These are phyloP conservation scores for Botrytis tulipae DNA, from an alignment of 2,329 filamentous ascomycete species.

Conservation along the genomic window DNA sequence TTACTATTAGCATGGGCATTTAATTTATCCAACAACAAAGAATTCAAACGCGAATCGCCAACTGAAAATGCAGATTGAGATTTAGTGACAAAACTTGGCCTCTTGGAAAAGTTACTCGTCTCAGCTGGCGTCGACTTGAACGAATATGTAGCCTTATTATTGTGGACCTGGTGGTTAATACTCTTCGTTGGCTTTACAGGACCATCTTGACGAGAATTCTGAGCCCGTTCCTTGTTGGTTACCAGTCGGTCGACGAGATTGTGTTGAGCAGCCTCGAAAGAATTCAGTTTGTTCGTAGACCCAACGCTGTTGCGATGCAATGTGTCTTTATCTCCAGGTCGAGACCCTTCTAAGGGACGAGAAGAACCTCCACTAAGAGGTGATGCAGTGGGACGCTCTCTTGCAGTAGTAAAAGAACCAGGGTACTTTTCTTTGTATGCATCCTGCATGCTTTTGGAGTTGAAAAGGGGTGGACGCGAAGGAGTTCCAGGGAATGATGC, in stretches of 20 bases:
- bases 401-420: conserved; percentile 18
- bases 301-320: background rate
- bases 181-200: conserved; percentile 3
- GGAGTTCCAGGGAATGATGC: conserved; percentile 17
- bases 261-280: conserved; percentile 32
- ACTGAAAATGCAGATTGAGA: conserved; percentile 21
- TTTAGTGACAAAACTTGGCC: conserved; percentile 21
- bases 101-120: conserved; percentile 27
- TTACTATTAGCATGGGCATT: conserved; percentile 29
- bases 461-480: background rate
- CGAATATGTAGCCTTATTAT: conserved; percentile 15
- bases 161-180: background rate
- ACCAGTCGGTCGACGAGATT: conserved; percentile 31
- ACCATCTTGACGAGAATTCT: conserved; percentile 7
- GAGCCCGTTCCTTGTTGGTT: conserved; percentile 26
- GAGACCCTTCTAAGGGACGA: conserved; percentile 29
- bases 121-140: conserved; percentile 20
- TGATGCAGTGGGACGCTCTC: conserved; percentile 20
- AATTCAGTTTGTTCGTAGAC: conserved; percentile 25
- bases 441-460: conserved; percentile 17
- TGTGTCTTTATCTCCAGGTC: conserved; percentile 25
- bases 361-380: conserved; percentile 36
- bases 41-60: conserved; percentile 19
- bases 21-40: conserved; percentile 19
- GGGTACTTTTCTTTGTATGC: conserved; percentile 23